Conservation (phyloP, 1,284 basidiomycete genomes). For the Puccinia triticina region DNA sequence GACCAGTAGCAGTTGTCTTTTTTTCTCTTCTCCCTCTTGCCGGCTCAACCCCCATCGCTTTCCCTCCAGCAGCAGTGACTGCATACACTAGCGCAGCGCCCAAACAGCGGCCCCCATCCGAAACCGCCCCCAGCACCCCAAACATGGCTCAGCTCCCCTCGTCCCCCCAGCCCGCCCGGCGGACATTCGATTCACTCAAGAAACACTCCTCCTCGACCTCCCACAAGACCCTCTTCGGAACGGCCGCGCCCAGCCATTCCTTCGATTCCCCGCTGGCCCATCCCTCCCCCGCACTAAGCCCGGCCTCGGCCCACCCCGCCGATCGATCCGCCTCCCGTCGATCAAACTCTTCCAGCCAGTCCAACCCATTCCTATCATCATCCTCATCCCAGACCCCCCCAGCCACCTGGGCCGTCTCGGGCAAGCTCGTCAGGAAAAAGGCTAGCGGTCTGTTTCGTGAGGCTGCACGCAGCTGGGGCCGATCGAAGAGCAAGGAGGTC, state of each 20-base stretch:
- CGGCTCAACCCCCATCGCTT: no score
- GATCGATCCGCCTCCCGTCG: constrained; percentile 7
- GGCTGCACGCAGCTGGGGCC: constrained; percentile 48
- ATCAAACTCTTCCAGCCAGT: constrained; percentile 22
- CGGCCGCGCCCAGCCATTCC: neutral
- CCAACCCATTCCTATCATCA: constrained; percentile 6
- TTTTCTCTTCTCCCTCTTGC: no score
- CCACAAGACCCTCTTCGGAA: constrained; percentile 16
- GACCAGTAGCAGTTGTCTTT: no score
- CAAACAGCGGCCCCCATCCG: neutral
- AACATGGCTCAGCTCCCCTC: neutral
- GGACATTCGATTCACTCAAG: neutral
- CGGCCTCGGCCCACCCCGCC: neutral
- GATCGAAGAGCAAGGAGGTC: constrained; percentile 50
- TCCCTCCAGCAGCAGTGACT: no score
- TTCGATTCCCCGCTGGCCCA: neutral
- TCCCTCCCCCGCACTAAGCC: constrained; percentile 10
- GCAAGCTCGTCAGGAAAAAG: constrained; percentile 48
- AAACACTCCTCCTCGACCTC: constrained; percentile 9
- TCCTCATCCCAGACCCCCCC: constrained; percentile 21
- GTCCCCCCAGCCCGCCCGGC: constrained; percentile 6
- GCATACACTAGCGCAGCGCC: no score
- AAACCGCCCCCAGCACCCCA: neutral
- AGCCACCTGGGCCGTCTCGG: constrained; percentile 31
- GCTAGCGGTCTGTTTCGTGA: constrained; percentile 50